These are phyloP conservation scores for Raphanus hybrid DNA, from an alignment of 441 rosid species.

Conservation along the genomic window DNA sequence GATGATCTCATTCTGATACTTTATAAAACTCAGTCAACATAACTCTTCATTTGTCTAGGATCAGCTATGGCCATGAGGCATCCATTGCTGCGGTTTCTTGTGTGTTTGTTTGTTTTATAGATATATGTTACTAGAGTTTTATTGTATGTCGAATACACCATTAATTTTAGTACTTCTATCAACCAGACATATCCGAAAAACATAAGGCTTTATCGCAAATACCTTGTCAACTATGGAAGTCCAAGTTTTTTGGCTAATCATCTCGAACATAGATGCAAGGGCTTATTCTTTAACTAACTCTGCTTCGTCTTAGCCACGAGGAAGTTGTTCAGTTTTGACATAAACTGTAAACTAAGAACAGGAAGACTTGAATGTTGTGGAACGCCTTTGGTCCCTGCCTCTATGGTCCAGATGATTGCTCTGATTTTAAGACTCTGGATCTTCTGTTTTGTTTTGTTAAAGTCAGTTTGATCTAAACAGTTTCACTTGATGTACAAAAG, in stretches of 20 bases:
- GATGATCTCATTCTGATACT: too few species aligned
- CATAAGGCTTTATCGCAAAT: neutral
- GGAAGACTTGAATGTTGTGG: too few species aligned
- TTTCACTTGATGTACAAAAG: too few species aligned
- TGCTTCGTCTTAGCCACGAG: neutral
- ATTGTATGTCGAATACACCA: neutral
- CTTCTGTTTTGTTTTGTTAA: too few species aligned
- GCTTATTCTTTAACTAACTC: slow-evolving; percentile 26
- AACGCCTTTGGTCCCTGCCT: too few species aligned
- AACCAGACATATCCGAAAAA: neutral
- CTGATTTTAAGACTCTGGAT: too few species aligned
- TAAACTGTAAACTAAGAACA: too few species aligned
- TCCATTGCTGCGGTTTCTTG: too few species aligned
- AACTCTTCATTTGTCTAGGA: too few species aligned
- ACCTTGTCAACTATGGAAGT: neutral
- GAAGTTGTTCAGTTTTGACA: neutral
- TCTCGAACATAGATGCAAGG: neutral
- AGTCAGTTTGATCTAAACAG: too few species aligned
- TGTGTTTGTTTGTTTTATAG: neutral
- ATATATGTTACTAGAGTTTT: neutral
- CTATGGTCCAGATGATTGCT: too few species aligned
- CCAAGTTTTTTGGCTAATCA: neutral
- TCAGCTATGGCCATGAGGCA: neutral
- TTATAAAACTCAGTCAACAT: too few species aligned
- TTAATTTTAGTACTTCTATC: neutral